Evolutionary conservation across 2,329 filamentous ascomycete species (phyloP), one percentile per base, ranked within the genome.

Genomic region (Westerdykella aurantiaca): DNA sequence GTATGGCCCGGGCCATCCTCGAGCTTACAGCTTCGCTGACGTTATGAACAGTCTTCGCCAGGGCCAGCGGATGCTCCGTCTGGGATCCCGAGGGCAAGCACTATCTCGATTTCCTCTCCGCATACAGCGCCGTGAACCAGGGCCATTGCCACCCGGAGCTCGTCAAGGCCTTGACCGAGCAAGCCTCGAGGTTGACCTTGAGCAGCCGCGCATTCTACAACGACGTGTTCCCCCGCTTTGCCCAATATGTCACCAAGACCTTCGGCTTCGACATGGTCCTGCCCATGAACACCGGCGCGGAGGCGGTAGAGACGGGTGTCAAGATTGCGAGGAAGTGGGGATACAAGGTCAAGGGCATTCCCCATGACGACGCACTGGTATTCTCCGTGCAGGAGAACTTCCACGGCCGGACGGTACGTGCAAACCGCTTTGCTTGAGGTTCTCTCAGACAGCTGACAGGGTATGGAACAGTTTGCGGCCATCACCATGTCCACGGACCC

Each of bases 271-370:
- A 97, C 70, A 96, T 96, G 91, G 88, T 95, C 29, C 72, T 97
- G 68, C 91, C 91, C 53, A 96, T 97, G 90, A 96, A 96, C 75
- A 97, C 91, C 2, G 91, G 91, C 46, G 91, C 91, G 17, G 91
- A 97, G 72, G 91, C 91, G 7, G 89, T 95, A 31, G 91, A 97
- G 77, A 96, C 91, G 0, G 90, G 86, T 11, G 83, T 97, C 72
- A 97, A 97, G 78, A 83, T 97, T 70, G 91, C 91, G 46, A 80
- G 91, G 54, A 97, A 97, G 72, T 97, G 91, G 91, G 90, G 89
- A 5, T 96, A 96, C 78, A 96, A 95, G 73, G 82, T 87, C 66
- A 96, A 97, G 78, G 83, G 84, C 17, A 91, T 97, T 50, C 83
- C 88, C 5, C 76, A 87, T 67, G 83, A 85, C 64, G 81, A 93